Evolutionary conservation across 176 grass and related monocot genomes (phyloP).

Genomic region (Triticum timopheevii): DNA sequence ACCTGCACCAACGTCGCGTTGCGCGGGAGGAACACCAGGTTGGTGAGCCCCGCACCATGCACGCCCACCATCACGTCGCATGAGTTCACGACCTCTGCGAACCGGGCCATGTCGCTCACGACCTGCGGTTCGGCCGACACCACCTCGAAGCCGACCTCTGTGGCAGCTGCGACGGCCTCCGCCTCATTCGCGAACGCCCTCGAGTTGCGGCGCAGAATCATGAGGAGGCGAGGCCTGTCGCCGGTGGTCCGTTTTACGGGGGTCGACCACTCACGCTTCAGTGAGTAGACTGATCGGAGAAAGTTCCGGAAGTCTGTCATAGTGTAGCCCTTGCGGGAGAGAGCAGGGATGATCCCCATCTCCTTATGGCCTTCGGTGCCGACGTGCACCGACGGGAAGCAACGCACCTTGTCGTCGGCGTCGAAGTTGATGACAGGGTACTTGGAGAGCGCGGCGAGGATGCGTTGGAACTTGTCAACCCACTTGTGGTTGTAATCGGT

Average conservation of each 20-base stretch:
- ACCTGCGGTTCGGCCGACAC: constrained; percentile 33
- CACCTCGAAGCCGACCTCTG: constrained; percentile 48
- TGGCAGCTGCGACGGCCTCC: constrained; percentile 13
- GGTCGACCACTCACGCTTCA: constrained; percentile 28
- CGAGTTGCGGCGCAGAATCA: constrained; percentile 50
- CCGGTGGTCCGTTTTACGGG: background rate
- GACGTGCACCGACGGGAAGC: constrained; percentile 51
- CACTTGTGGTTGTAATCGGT: constrained; percentile 19
- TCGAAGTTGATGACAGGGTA: constrained; percentile 53
- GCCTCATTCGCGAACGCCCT: constrained; percentile 49
- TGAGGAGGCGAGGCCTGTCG: constrained; percentile 43
- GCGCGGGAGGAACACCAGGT: background rate
- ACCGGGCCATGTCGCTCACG: constrained; percentile 20
- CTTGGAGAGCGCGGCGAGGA: constrained; percentile 38
- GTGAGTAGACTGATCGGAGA: constrained; percentile 32
- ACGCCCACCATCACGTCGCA: constrained; percentile 8
- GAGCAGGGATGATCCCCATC: constrained; percentile 46
- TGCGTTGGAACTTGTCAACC: constrained; percentile 42
- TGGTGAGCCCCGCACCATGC: constrained; percentile 6
- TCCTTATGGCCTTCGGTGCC: constrained; percentile 56
- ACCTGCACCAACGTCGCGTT: constrained; percentile 49
- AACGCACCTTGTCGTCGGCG: constrained; percentile 48
- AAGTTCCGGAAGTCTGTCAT: constrained; percentile 63
- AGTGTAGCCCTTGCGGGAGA: constrained; percentile 34
- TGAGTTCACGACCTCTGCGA: constrained; percentile 27